Percentiles rank a stretch among this genome's conserved stretches.
Evolutionary conservation across 257 asterid species (phyloP).

Genomic region (Solanum pinnatisectum): DNA sequence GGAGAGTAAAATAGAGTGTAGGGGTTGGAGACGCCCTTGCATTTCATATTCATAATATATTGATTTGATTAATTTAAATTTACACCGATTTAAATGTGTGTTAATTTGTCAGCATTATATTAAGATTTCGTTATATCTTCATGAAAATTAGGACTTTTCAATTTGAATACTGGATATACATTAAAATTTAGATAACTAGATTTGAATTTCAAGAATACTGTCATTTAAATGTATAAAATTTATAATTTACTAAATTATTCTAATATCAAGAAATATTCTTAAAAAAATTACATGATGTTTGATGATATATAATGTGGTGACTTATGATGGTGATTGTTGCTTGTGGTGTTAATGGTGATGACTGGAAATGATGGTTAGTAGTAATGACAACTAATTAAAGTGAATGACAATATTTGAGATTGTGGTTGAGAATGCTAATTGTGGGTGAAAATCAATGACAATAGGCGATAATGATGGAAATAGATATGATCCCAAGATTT

Average conservation of each 20-base stretch:
- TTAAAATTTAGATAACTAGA: too few species aligned
- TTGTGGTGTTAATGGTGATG: background rate
- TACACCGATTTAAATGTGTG: accelerated
- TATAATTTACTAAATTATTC: too few species aligned
- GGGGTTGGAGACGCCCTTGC: too few species aligned
- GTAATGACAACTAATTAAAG: accelerated
- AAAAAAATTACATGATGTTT: accelerated
- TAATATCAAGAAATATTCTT: too few species aligned
- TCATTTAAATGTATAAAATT: too few species aligned
- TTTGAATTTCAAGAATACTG: too few species aligned
- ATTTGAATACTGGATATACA: background rate
- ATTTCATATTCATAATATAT: background rate
- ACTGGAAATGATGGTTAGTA: background rate
- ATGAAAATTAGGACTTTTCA: background rate
- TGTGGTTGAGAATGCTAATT: background rate
- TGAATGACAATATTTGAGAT: background rate
- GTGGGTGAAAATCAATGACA: accelerated
- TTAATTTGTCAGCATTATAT: too few species aligned
- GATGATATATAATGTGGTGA: background rate
- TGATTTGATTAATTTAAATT: background rate
- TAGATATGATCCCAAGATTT: too few species aligned
- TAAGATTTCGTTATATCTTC: too few species aligned
- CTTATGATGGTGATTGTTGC: background rate
- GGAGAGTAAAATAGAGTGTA: too few species aligned
- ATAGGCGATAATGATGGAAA: background rate